Base-by-base conservation (phyloP, 2,329 filamentous ascomycete genomes). In the Alternaria brassicae region DNA sequence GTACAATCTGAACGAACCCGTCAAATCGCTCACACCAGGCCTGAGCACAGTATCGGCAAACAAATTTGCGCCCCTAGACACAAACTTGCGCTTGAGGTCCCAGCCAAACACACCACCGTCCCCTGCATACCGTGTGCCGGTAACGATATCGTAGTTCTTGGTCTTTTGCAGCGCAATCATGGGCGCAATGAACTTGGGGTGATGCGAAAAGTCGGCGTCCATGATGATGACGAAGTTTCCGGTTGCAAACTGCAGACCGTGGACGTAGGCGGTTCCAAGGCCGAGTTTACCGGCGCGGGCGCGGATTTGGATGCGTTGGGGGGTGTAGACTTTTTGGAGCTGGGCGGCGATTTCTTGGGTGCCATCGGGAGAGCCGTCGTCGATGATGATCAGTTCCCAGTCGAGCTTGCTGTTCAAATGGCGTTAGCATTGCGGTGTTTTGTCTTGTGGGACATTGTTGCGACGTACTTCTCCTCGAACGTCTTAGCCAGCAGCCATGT, bases 171-270 rank as follows among this genome's bases (percentile, higher is more conserved):
- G 86, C 60, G 85, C 86, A 72, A 99, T 92, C 92, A 99, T 98
- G 76, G 89, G 85, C 53, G 93, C 89, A 80, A 99, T 97, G 86
- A 98, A 99, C 82, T 98, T 99, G 76, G 95, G 95, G 84, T 99
- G 95, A 83, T 99, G 95, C 71, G 88, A 92, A 86, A 99, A 99
- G 82, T 99, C 95, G 81, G 96, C 95, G 83, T 99, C 95, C 95
- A 99, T 99, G 86, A 99, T 99, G 84, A 99, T 92, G 77, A 99
- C 92, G 76, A 89, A 98, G 86, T 96, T 97, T 72, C 95, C 95
- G 21, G 89, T 93, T 23, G 86, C 90, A 77, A 91, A 98, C 78
- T 97, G 88, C 61, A 99, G 85, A 52, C 94, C 94, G 80, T 97
- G 93, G 37, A 97, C 92, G 82, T 98, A 98, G 48, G 94, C 94